These are phyloP conservation scores for Lenwebbia sp. DNA, from an alignment of 345 rosid genomes.

Conservation along the genomic window DNA sequence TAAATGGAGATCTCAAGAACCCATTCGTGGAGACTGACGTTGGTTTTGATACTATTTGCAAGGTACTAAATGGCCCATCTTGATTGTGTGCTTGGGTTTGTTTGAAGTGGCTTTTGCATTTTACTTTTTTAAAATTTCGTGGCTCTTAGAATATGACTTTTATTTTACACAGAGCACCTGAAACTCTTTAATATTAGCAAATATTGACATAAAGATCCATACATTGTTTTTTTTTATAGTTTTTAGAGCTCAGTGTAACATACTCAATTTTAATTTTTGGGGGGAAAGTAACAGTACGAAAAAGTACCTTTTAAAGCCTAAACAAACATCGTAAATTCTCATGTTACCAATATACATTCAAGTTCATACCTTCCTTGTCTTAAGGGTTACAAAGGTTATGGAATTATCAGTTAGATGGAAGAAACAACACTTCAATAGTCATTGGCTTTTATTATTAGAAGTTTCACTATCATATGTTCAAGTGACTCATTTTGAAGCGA, in stretches of 20 bases:
- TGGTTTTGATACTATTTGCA: slow-evolving; percentile 97
- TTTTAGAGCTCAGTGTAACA: not conserved
- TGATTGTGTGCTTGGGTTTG: not conserved
- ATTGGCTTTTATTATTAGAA: not conserved
- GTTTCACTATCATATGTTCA: not conserved
- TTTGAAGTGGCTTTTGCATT: not conserved
- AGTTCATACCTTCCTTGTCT: not conserved
- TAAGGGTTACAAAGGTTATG: not conserved
- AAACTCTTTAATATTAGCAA: not conserved
- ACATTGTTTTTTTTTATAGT: not conserved
- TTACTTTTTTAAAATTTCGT: not conserved
- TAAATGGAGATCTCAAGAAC: slow-evolving; percentile 96
- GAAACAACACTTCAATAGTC: not conserved
- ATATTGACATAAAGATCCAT: not conserved
- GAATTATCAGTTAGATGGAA: not conserved
- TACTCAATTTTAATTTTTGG: not conserved
- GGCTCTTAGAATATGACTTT: not conserved
- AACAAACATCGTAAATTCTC: not conserved
- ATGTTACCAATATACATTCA: not conserved
- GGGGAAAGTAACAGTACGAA: not conserved
- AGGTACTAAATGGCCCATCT: slow-evolving; percentile 33
- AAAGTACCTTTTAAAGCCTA: not conserved
- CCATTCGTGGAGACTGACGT: slow-evolving; percentile 93
- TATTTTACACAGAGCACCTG: not conserved
- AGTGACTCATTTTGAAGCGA: not conserved